These are phyloP conservation scores for Capronia epimyces DNA, from an alignment of 2,329 filamentous ascomycete species.

Conservation along the genomic window DNA sequence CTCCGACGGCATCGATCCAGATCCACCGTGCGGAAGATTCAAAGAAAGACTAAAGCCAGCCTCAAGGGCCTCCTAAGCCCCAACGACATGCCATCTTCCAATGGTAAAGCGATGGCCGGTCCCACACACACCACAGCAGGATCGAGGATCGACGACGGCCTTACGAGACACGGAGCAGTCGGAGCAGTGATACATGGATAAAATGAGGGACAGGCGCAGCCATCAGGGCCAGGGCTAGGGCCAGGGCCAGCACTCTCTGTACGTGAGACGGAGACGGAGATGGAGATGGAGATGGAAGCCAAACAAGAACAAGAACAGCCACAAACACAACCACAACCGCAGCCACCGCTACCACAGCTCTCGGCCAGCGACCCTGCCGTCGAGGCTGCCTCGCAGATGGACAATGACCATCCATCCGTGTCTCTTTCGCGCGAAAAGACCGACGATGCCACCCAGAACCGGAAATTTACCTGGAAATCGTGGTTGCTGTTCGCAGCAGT, in stretches of 20 bases:
- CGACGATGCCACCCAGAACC: neutral
- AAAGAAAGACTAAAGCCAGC: neutral
- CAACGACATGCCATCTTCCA: no score
- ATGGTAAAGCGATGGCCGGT: neutral
- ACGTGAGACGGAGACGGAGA: neutral
- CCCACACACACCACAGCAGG: neutral
- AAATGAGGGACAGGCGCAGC: neutral
- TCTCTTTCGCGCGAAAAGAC: neutral
- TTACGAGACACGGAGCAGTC: neutral
- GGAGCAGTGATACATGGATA: neutral
- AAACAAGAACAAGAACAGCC: neutral
- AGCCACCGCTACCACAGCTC: neutral
- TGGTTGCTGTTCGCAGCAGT: constrained; percentile 34
- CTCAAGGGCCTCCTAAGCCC: no score
- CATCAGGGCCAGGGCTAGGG: neutral
- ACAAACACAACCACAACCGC: no score
- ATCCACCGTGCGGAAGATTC: no score
- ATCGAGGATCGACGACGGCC: neutral
- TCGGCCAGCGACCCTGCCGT: neutral
- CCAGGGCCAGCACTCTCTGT: no score
- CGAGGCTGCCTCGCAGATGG: neutral
- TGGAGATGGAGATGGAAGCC: neutral
- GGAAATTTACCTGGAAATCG: constrained; percentile 15
- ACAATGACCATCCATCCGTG: neutral
- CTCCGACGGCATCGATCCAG: neutral